A percentile compares a stretch with the other conserved stretches of the same genome.
Evolutionary conservation across 768 basidiomycete species (phyloP).

Genomic region (Suillus subalutaceus): DNA sequence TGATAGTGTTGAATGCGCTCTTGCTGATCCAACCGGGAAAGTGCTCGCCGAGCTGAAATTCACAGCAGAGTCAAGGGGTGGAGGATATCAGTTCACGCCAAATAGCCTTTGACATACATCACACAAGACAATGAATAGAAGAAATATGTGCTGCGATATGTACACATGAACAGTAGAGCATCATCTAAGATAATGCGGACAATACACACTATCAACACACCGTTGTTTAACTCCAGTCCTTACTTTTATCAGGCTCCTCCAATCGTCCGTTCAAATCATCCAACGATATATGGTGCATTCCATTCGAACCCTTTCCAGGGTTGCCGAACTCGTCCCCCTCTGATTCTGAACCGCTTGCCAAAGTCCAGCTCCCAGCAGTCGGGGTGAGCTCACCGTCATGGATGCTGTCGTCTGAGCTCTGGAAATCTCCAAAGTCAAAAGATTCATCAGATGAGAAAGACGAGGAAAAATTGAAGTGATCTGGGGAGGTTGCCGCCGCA

Average conservation of each 20-base stretch:
- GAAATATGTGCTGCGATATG: constrained; percentile 6
- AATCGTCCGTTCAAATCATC: constrained; percentile 28
- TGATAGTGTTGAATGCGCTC: constrained; percentile 75
- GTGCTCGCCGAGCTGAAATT: constrained; percentile 68
- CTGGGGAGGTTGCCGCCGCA: constrained; percentile 48
- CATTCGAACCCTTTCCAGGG: constrained; percentile 14
- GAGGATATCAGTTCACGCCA: constrained; percentile 63
- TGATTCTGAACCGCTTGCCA: constrained; percentile 46
- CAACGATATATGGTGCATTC: constrained; percentile 32
- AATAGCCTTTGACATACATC: constrained; percentile 19
- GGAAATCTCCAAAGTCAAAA: constrained; percentile 84
- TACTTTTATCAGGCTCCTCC: constrained; percentile 14
- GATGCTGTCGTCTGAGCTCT: constrained; percentile 41
- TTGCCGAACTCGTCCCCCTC: constrained; percentile 34
- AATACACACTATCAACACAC: neutral
- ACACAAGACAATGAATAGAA: neutral
- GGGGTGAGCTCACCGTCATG: constrained; percentile 56
- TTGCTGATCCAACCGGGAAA: constrained; percentile 58
- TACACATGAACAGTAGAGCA: constrained; percentile 9
- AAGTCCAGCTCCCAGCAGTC: constrained; percentile 72
- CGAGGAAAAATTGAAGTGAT: constrained; percentile 59
- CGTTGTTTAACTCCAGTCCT: constrained; percentile 16
- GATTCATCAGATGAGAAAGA: constrained; percentile 68
- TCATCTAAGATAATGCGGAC: constrained; percentile 1
- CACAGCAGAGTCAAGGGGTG: constrained; percentile 61